phyloP scores from a whole-genome alignment of 306 rosid species.

The Cyclanthera cordifolia region DNA sequence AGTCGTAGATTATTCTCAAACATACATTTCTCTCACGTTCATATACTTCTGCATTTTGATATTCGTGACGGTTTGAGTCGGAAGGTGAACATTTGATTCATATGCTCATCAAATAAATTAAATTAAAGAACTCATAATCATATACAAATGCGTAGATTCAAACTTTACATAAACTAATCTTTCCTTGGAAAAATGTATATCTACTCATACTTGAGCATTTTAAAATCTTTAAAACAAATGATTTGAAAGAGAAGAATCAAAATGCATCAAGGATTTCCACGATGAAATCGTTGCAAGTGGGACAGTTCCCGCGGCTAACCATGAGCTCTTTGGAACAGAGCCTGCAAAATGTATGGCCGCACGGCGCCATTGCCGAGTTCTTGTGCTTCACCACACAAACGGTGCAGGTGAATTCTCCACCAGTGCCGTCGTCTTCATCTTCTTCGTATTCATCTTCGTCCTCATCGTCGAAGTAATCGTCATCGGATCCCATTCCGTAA shows the following conservation, averaged over 20 bases:
- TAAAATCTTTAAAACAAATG: background rate
- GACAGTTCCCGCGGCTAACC: slow-evolving; percentile 64
- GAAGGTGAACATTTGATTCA: no score
- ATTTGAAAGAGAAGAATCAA: slow-evolving; percentile 13
- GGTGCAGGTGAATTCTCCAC: slow-evolving; percentile 44
- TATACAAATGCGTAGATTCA: background rate
- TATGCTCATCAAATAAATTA: background rate
- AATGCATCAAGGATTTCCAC: slow-evolving; percentile 67
- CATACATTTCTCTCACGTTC: no score
- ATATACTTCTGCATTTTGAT: no score
- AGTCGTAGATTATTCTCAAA: no score
- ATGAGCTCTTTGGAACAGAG: slow-evolving; percentile 72
- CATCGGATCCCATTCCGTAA: slow-evolving; percentile 29
- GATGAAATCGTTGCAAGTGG: slow-evolving; percentile 64
- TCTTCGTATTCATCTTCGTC: slow-evolving; percentile 3
- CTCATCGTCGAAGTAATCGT: background rate
- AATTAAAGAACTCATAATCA: background rate
- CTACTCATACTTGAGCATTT: no score
- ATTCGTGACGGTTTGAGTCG: no score
- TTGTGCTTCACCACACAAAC: slow-evolving; percentile 79
- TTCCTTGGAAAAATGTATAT: background rate
- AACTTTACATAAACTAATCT: background rate
- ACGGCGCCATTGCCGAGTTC: slow-evolving; percentile 42
- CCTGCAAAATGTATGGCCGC: slow-evolving; percentile 80
- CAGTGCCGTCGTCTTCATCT: slow-evolving; percentile 20